Base-by-base conservation (phyloP, 2,329 filamentous ascomycete genomes). In the Neopestalotiopsis rosae region DNA sequence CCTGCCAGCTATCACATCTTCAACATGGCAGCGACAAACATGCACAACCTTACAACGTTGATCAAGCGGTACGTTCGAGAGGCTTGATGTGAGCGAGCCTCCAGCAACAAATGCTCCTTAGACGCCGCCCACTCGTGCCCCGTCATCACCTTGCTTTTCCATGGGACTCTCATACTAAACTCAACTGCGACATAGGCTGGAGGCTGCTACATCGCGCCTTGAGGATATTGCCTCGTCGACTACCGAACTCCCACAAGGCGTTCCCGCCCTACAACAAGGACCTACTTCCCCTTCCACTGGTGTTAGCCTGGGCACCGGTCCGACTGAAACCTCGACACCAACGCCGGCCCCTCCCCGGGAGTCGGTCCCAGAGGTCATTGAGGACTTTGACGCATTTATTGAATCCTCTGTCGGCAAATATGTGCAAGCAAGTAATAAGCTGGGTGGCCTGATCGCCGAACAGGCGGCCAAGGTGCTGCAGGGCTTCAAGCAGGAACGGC, bases 41-140 rank as follows among this genome's bases (percentile, higher is more conserved):
- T 98, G 94, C 91, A 98, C 83, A 98, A 97, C 80, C 85, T 99
- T 72, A 97, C 94, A 45, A 99, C 96, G 67, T 89, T 99, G 77
- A 98, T 99, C 85, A 99, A 99, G 89, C 91, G 96, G 96, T 98
- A 89, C 76, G 89, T 83, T 71, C 67, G 69, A 42, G 58, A 38
- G 24, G 61, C 49, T 42, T n/a, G 20, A 10, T 38, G 10, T 58
- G 59, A 65, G 34, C 49, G 49, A 38, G 28, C 61, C 17, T 10
- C 40, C 61, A 17, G 56, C 30, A 20, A 30, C 38, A 9, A 30
- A 45, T n/a, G 30, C 32, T 30, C 59, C 62, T 28, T 42, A n/a
- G 49, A 17, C 17, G 45, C 45, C 45, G 10, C 45, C 45, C 45
- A 68, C 20, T 40, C 28, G 74, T 70, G 70, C 45, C 71, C 45